These are phyloP conservation scores for Astrocystis sublimbata DNA, from an alignment of 495 filamentous ascomycete genomes.

Conservation along the genomic window DNA sequence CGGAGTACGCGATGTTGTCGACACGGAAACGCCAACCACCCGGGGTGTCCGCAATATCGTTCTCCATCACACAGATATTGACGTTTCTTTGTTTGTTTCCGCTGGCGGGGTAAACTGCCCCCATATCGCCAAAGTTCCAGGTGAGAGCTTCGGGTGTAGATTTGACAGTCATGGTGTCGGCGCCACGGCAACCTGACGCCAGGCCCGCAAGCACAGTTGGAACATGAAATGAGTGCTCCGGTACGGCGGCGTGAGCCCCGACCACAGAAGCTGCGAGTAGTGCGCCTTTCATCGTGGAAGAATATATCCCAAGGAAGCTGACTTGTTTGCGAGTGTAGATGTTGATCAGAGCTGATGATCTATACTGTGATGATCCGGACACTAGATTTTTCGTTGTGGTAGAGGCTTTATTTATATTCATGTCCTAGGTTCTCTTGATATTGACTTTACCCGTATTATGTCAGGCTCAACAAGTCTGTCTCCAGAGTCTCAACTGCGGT, in stretches of 20 bases:
- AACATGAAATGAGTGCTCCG: not conserved
- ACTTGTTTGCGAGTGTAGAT: too few relatives aligned
- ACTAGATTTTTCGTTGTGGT: too few relatives aligned
- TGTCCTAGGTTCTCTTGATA: too few relatives aligned
- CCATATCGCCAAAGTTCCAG: not conserved
- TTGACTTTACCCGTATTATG: too few relatives aligned
- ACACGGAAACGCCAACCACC: not conserved
- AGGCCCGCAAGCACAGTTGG: not conserved
- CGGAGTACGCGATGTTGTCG: not conserved
- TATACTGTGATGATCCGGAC: too few relatives aligned
- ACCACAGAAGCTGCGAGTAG: not conserved
- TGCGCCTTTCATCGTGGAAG: not conserved
- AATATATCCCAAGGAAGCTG: too few relatives aligned
- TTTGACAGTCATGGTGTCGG: not conserved
- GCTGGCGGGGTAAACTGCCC: not conserved
- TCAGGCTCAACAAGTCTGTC: too few relatives aligned
- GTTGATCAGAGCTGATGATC: too few relatives aligned
- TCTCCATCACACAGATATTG: not conserved
- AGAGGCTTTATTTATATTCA: too few relatives aligned
- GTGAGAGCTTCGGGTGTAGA: not conserved
- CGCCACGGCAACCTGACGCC: not conserved
- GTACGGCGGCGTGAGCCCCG: not conserved
- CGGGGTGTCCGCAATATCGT: not conserved
- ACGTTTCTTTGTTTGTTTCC: not conserved
- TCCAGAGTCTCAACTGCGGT: too few relatives aligned